A percentile compares a stretch with the other conserved stretches of the same genome.
These are phyloP conservation scores for Penicillium coprophilum DNA, from an alignment of 495 filamentous ascomycete genomes.

Conservation along the genomic window DNA sequence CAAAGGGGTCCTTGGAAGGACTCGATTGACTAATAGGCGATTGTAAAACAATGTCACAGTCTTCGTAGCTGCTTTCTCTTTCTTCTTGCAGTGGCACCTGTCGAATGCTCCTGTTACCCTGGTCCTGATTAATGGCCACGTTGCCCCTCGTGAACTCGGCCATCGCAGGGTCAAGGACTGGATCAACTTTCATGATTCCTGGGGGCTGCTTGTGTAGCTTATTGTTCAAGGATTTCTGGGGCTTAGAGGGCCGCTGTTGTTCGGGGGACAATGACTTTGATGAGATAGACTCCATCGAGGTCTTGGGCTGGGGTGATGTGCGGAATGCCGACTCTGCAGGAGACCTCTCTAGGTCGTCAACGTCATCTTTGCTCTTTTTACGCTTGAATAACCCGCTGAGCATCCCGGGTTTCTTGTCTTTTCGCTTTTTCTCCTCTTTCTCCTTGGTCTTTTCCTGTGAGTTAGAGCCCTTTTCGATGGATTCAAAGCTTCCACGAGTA, in stretches of 20 bases:
- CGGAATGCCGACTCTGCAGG: slow-evolving; percentile 53
- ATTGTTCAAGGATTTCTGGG: slow-evolving; percentile 4
- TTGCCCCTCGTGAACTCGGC: slow-evolving; percentile 21
- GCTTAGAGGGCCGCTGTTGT: slow-evolving; percentile 18
- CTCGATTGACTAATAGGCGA: slow-evolving; percentile 23
- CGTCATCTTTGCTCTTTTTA: slow-evolving; percentile 75
- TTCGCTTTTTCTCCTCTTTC: slow-evolving; percentile 82
- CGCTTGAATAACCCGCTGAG: slow-evolving; percentile 93
- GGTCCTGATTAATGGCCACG: slow-evolving; percentile 15
- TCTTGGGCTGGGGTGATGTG: slow-evolving; percentile 52
- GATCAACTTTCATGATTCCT: slow-evolving; percentile 11
- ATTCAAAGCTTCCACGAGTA: slow-evolving; percentile 46
- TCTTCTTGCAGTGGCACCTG: slow-evolving; percentile 39
- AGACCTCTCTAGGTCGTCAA: slow-evolving; percentile 60
- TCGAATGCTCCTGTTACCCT: slow-evolving; percentile 37
- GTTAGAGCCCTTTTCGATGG: slow-evolving; percentile 50
- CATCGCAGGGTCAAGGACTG: slow-evolving; percentile 6
- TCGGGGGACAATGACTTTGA: slow-evolving; percentile 39
- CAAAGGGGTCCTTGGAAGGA: slow-evolving; percentile 32
- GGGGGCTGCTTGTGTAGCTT: slow-evolving; percentile 25
- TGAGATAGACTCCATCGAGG: slow-evolving; percentile 49
- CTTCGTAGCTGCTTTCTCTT: slow-evolving; percentile 22
- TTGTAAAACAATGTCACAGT: slow-evolving; percentile 17
- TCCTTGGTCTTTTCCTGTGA: slow-evolving; percentile 62
- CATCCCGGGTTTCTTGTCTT: slow-evolving; percentile 89